Evolutionary conservation across 345 rosid species (phyloP), one percentile per base, ranked within the genome.

Genomic region (Firmiana major): DNA sequence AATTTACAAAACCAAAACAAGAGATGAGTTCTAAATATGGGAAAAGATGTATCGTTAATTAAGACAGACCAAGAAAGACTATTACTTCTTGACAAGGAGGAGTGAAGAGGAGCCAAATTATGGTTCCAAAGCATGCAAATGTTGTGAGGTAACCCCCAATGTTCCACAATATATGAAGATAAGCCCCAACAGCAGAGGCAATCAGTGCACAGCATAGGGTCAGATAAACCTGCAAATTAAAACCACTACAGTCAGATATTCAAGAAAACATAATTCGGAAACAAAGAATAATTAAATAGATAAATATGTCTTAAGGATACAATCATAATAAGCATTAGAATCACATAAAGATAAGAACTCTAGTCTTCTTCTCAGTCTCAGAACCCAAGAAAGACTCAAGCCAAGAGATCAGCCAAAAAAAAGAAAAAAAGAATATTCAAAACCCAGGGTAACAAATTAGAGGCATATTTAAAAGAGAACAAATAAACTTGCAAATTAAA

Each of bases 111-210:
- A 96, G 86, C 97, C 97, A 92, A 17, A 76, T 71, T 19, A 92
- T 92, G 81, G 88, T 84, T 67, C 97, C 99, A 4, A 89, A 0
- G 74, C 83, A 84, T 36, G 90, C 97, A 26, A 93, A 21, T 0
- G 92, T 86, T 0, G 99, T 96, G 10, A 96, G 85, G 31, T 90
- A 71, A 66, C 98, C 99, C 40, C 98, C 98, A 2, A 93, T 91
- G 67, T 96, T 96, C 94, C 89, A 93, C 21, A 91, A 75, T 15
- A 91, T 79, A 72, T 94, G 97, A 43, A 92, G 84, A 75, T 91
- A 94, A 65, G 89, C 90, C 21, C 98, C 98, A 76, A 82, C 81
- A 1, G 97, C 98, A 10, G 94, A 88, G 28, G 92, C 97, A 71
- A 90, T 79, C 72, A 94, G 85, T 0, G 97, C 93, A 84, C 93